Percentiles rank a stretch among this genome's conserved stretches.
phyloP scores from a whole-genome alignment of 768 basidiomycete genomes.

The Mycena floridula region DNA sequence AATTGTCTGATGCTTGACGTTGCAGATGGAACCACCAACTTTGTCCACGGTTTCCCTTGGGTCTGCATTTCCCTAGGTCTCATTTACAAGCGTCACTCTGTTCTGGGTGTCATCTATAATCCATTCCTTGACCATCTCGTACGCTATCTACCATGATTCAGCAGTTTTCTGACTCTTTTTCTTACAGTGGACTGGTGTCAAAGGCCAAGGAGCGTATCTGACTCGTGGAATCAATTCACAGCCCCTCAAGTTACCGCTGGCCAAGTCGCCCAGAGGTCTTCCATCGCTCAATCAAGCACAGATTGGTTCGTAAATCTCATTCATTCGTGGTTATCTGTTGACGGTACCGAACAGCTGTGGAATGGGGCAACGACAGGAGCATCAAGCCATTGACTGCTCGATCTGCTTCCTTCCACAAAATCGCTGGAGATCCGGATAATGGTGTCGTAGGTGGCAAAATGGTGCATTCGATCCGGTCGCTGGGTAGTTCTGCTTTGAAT shows the following conservation, averaged over 20 bases:
- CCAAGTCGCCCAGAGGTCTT: slow-evolving; percentile 51
- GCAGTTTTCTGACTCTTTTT: neutral
- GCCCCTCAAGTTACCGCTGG: slow-evolving; percentile 60
- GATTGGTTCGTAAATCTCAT: slow-evolving; percentile 36
- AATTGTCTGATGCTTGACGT: neutral
- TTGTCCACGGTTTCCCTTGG: slow-evolving; percentile 81
- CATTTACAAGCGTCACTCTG: slow-evolving; percentile 73
- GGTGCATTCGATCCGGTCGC: slow-evolving; percentile 76
- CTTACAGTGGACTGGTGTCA: slow-evolving; percentile 66
- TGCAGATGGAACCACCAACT: slow-evolving; percentile 84
- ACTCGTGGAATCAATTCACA: slow-evolving; percentile 39
- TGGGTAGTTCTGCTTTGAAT: slow-evolving; percentile 84
- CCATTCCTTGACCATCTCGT: slow-evolving; percentile 86
- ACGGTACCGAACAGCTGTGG: slow-evolving; percentile 45
- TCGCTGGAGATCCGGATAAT: slow-evolving; percentile 64
- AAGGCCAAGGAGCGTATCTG: slow-evolving; percentile 76
- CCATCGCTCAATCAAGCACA: slow-evolving; percentile 65
- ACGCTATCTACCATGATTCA: slow-evolving; percentile 11
- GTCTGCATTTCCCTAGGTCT: slow-evolving; percentile 90
- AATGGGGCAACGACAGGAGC: slow-evolving; percentile 84
- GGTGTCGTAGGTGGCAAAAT: slow-evolving; percentile 71
- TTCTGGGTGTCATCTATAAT: slow-evolving; percentile 90
- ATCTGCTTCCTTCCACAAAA: slow-evolving; percentile 58
- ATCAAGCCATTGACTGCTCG: slow-evolving; percentile 50
- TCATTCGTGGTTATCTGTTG: neutral